Evolutionary conservation across 2,329 filamentous ascomycete genomes (phyloP).

Genomic region (Leptographium galeiforme): DNA sequence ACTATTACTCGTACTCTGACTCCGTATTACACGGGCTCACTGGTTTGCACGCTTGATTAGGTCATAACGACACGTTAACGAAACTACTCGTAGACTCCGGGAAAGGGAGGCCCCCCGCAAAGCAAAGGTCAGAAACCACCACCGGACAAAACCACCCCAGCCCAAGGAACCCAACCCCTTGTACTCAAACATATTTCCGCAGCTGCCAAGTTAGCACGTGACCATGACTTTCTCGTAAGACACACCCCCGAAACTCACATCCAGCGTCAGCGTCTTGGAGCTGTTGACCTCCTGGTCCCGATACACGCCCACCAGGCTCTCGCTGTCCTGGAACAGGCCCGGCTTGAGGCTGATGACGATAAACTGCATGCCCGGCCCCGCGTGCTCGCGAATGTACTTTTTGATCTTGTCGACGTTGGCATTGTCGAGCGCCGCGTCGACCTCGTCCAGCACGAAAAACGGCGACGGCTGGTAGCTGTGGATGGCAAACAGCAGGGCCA

Average conservation of each 20-base stretch:
- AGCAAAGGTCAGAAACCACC: too few species aligned
- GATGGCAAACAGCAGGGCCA: conserved; percentile 92
- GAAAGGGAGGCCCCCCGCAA: too few species aligned
- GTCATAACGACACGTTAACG: too few species aligned
- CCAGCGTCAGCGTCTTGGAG: conserved; percentile 78
- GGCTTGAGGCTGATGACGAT: conserved; percentile 93
- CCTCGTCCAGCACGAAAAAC: conserved; percentile 96
- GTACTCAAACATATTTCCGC: conserved; percentile 7
- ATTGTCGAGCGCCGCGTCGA: conserved; percentile 95
- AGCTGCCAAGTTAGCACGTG: conserved; percentile 2
- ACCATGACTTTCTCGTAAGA: too few species aligned
- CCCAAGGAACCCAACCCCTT: too few species aligned
- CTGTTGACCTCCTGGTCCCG: conserved; percentile 89
- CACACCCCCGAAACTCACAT: too few species aligned
- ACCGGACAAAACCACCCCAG: too few species aligned
- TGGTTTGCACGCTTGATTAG: too few species aligned
- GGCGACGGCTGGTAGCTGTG: conserved; percentile 92
- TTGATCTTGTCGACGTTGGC: conserved; percentile 94
- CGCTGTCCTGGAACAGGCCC: conserved; percentile 88
- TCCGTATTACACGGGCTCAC: too few species aligned
- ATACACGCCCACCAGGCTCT: conserved; percentile 91
- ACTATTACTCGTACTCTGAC: too few species aligned
- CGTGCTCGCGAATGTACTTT: conserved; percentile 89
- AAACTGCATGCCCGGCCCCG: conserved; percentile 95
- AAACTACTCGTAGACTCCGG: too few species aligned